A percentile compares a stretch with the other conserved stretches of the same genome.
These are phyloP conservation scores for Stromatinia cepivora DNA, from an alignment of 2,329 filamentous ascomycete species.

Conservation along the genomic window DNA sequence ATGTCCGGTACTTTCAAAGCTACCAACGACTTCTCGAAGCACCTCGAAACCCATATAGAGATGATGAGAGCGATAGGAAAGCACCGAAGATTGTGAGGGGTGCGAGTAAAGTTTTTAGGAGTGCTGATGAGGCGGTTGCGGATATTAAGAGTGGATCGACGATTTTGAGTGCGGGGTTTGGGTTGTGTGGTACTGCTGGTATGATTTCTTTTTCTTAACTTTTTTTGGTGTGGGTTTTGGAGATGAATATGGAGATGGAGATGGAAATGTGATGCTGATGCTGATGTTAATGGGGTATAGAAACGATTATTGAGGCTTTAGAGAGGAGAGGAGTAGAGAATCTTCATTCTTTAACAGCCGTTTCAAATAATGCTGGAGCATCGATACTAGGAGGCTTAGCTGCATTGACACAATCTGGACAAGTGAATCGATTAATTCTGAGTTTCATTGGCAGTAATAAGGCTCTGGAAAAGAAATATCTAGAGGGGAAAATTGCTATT, in stretches of 20 bases:
- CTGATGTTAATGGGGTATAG: conserved; percentile 40
- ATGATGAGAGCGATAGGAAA: conserved; percentile 6
- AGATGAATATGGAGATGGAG: background rate
- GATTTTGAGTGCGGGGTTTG: conserved; percentile 74
- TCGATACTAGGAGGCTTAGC: conserved; percentile 67
- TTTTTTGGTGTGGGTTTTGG: no score
- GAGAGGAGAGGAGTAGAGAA: conserved; percentile 56
- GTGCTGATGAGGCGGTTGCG: conserved; percentile 27
- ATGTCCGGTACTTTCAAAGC: conserved; percentile 20
- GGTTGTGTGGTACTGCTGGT: conserved; percentile 39
- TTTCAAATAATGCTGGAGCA: conserved; percentile 77
- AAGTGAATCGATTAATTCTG: conserved; percentile 69
- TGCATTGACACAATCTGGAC: conserved; percentile 64
- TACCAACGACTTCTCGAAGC: conserved; percentile 17
- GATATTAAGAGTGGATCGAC: conserved; percentile 57
- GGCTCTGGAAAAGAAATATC: conserved; percentile 68
- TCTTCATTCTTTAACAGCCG: conserved; percentile 63
- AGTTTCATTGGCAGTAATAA: conserved; percentile 79
- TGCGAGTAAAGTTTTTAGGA: conserved; percentile 26
- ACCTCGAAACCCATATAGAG: conserved; percentile 18
- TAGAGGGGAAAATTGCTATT: conserved; percentile 70
- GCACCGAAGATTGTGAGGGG: conserved; percentile 26
- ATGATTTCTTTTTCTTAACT: background rate
- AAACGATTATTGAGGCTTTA: conserved; percentile 70
- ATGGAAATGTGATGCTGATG: background rate